Percentiles rank a stretch among this genome's conserved stretches.
phyloP scores from a whole-genome alignment of 2,329 filamentous ascomycete genomes.

The Penicillium sclerotigenum region DNA sequence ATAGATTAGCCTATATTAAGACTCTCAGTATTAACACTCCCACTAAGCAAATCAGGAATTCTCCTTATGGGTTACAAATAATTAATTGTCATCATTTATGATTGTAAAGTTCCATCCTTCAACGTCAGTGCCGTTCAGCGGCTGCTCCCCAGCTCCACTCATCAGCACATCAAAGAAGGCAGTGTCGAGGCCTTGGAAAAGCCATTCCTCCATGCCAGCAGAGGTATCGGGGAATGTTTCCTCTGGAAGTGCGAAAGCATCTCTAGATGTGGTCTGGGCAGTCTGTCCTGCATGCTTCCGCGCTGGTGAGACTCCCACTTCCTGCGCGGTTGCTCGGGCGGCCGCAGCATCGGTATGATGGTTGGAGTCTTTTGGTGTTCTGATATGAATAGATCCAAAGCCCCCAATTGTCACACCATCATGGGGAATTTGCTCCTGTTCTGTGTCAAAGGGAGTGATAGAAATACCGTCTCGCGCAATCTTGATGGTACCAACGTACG shows the following conservation, averaged over 20 bases:
- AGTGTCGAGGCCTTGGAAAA: not conserved
- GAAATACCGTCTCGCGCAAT: not conserved
- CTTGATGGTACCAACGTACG: not conserved
- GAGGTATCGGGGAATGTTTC: not conserved
- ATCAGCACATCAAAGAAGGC: constrained; percentile 3
- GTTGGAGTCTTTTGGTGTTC: not conserved
- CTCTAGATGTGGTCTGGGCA: not conserved
- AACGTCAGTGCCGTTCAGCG: not conserved
- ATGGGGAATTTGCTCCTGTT: not conserved
- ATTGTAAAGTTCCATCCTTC: not conserved
- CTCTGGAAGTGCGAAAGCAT: not conserved
- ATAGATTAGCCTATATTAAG: not conserved
- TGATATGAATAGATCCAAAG: not conserved
- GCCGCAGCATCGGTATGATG: not conserved
- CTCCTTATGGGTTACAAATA: not conserved
- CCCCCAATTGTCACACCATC: not conserved
- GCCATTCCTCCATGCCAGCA: not conserved
- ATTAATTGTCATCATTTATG: not conserved
- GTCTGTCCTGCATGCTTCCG: not conserved
- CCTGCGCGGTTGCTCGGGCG: not conserved
- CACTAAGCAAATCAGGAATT: not conserved
- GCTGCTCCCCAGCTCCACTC: not conserved
- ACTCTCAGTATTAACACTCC: not conserved
- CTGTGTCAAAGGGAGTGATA: not conserved
- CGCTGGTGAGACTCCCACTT: not conserved